phyloP scores from a whole-genome alignment of 768 basidiomycete genomes.

The Phanerochaete sordida region DNA sequence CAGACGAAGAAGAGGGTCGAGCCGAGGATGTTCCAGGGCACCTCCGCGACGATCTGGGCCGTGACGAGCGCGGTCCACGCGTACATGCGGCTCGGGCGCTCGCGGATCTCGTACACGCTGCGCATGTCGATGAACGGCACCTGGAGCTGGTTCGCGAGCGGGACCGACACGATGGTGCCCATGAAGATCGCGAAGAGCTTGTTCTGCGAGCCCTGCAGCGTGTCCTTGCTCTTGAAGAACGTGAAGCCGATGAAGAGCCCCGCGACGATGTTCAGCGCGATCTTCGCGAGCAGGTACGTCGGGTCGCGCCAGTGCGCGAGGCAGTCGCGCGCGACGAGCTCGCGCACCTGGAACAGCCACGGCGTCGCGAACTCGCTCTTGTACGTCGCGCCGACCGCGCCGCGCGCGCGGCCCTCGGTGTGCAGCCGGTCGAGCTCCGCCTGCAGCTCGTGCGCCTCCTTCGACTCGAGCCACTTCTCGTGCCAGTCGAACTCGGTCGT shows the following conservation, averaged over 20 bases:
- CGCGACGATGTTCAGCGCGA: conserved; percentile 48
- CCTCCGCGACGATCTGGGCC: conserved; percentile 50
- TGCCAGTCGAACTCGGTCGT: conserved; percentile 45
- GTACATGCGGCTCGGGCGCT: conserved; percentile 63
- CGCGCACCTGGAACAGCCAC: conserved; percentile 46
- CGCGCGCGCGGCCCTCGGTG: conserved; percentile 28
- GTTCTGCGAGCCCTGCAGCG: conserved; percentile 58
- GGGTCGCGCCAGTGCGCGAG: conserved; percentile 53
- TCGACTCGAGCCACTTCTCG: conserved; percentile 42
- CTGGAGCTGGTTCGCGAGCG: conserved; percentile 62
- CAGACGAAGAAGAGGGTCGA: conserved; percentile 58
- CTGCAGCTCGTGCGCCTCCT: conserved; percentile 35
- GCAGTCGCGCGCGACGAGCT: conserved; percentile 43
- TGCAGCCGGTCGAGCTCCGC: conserved; percentile 43
- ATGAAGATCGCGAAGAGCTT: conserved; percentile 64
- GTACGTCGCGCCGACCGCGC: conserved; percentile 17
- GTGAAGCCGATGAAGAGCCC: conserved; percentile 62
- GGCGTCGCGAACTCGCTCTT: conserved; percentile 45
- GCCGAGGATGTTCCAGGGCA: conserved; percentile 60
- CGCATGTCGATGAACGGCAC: conserved; percentile 57
- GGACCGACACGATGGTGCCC: conserved; percentile 46
- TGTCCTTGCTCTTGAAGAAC: conserved; percentile 53
- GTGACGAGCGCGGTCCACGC: conserved; percentile 58
- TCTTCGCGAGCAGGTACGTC: conserved; percentile 57
- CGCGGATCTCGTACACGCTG: conserved; percentile 62